Conservation (phyloP, 331 rosid species). For the Cydonia oblonga region DNA sequence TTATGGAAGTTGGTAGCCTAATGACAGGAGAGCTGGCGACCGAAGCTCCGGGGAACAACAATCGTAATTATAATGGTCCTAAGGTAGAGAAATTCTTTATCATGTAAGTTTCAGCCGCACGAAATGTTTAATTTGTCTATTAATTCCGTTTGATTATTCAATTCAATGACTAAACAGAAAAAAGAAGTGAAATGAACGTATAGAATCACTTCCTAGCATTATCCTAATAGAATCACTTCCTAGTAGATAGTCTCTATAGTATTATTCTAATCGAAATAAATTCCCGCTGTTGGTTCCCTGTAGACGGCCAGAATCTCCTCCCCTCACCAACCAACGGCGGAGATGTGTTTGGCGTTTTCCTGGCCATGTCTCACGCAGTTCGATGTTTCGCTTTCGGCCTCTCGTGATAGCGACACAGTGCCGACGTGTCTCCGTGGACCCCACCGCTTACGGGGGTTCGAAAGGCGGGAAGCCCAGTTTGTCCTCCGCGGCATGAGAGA, state of each 20-base stretch:
- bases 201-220: no score
- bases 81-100: no score
- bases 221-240: no score
- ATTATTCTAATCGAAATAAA: conserved; percentile 10
- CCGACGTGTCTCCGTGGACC: conserved; percentile 28
- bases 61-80: no score
- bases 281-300: conserved; percentile 17
- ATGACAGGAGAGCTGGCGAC: accelerated
- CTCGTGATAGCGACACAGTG: conserved; percentile 20
- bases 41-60: accelerated
- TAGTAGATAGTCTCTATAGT: no score
- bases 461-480: conserved; percentile 73
- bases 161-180: no score
- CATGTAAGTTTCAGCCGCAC: no score
- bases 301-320: conserved; percentile 17
- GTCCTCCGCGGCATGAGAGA: conserved; percentile 30
- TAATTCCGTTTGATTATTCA: no score
- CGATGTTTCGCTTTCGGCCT: conserved; percentile 48
- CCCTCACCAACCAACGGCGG: conserved; percentile 2
- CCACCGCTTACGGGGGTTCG: conserved; percentile 32
- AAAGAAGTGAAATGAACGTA: no score
- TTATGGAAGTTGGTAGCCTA: no score
- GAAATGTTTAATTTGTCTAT: no score
- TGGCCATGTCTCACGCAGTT: conserved; percentile 32
- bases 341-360: neutral